Conservation (phyloP, 306 rosid genomes). For the Castanospermum australe region DNA sequence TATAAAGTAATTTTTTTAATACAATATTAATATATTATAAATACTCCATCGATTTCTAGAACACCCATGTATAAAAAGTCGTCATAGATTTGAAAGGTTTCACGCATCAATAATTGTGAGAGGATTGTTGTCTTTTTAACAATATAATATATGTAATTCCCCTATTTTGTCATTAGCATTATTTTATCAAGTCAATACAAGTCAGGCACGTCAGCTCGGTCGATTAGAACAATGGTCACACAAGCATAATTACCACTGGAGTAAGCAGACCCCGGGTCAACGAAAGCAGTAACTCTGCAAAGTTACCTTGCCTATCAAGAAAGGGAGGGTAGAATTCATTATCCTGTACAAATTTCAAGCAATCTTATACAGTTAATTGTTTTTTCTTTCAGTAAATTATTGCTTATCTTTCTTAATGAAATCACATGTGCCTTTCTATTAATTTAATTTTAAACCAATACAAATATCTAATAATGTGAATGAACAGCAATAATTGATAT, state of each 20-base stretch:
- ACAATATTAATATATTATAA: no score
- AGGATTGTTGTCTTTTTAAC: no score
- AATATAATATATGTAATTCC: background rate
- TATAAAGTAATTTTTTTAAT: no score
- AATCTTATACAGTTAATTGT: background rate
- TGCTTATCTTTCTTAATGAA: background rate
- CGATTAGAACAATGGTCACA: background rate
- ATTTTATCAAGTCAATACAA: background rate
- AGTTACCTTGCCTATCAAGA: no score
- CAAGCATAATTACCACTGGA: background rate
- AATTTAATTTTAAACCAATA: background rate
- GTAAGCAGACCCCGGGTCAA: background rate
- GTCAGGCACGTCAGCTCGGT: constrained; percentile 1
- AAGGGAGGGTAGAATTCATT: no score
- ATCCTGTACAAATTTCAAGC: background rate
- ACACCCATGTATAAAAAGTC: no score
- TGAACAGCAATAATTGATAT: background rate
- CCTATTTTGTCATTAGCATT: background rate
- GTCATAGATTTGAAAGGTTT: no score
- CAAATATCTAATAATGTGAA: background rate
- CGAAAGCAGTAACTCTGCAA: background rate
- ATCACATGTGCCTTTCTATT: background rate
- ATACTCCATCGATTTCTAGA: no score
- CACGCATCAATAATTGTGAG: no score
- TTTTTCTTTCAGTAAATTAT: background rate